Base-by-base conservation (phyloP, 306 rosid genomes). In the Trifolium repens region DNA sequence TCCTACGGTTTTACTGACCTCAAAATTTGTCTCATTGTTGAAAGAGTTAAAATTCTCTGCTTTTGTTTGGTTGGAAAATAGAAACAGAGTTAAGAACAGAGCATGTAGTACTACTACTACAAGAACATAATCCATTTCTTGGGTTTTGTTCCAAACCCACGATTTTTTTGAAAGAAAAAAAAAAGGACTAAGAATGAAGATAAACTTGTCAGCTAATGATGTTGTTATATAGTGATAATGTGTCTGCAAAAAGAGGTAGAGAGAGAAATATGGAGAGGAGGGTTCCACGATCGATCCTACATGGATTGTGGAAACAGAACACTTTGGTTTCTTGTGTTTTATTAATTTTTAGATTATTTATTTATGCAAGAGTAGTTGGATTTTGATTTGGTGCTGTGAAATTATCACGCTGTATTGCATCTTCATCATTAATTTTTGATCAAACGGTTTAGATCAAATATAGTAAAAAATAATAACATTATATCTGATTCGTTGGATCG, bases 151-250 rank as follows among this genome's bases (percentile, higher is more conserved):
- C 86, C 90, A 78, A 47, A 59, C 65, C 34, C 16, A 55, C 46
- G 59, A 49, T 22, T 22, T 22, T 22, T 22, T 22, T 22, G 24
- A 22, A 64, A 39, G 0, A 13, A 34, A 22, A 37, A 64, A 72
- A 85, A 84, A 72, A 50, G 74, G 57, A 75, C 52, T 58, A 46
- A 81, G 63, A 30, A 69, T 87, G 89, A 74, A 63, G 77, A 49
- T 59, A 82, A 79, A 61, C 75, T 50, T 78, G 81, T 71, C 86
- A 66, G 10, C 35, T 54, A 27, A 50, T 62, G 70, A 42, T 67
- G 55, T n/a, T 35, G 81, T 79, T 93, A 87, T 88, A 91, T 89
- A 85, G 89, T 89, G 84, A 26, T 12, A 58, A 11, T 24, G 39
- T 37, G 72, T 60, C 50, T 44, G 27, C 40, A 17, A 50, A 66